These are phyloP conservation scores for Bonia amplexicaulis DNA, from an alignment of 176 grass and related monocot genomes.

Conservation along the genomic window DNA sequence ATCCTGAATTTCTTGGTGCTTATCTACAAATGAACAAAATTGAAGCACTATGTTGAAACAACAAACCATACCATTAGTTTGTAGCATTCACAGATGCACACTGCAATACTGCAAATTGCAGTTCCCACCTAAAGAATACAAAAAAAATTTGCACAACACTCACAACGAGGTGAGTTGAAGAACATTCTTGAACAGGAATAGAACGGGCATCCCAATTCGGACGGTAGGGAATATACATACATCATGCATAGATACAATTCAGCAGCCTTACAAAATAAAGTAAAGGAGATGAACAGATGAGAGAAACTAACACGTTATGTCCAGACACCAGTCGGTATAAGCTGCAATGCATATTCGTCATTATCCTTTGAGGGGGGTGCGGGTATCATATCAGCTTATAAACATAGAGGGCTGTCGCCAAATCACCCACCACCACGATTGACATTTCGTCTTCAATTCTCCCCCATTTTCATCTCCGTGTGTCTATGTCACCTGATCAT, in stretches of 20 bases:
- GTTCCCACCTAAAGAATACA: conserved; percentile 8
- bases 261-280: conserved; percentile 19
- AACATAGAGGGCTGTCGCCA: background rate
- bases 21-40: background rate
- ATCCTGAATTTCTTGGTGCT: background rate
- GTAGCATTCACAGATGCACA: background rate
- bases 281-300: conserved; percentile 12
- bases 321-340: conserved; percentile 23
- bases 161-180: conserved; percentile 16
- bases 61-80: background rate
- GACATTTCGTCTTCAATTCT: background rate
- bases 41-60: background rate
- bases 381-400: background rate
- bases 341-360: conserved; percentile 43
- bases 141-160: conserved; percentile 20
- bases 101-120: background rate
- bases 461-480: background rate
- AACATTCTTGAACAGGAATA: conserved; percentile 34
- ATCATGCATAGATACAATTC: conserved; percentile 31
- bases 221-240: conserved; percentile 40
- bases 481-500: conserved; percentile 58
- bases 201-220: conserved; percentile 25
- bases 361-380: conserved; percentile 35
- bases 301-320: conserved; percentile 22
- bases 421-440: background rate